Evolutionary conservation across 2,329 filamentous ascomycete genomes (phyloP), one percentile per base, ranked within the genome.

Genomic region (Mycosphaerelloides madeirae): DNA sequence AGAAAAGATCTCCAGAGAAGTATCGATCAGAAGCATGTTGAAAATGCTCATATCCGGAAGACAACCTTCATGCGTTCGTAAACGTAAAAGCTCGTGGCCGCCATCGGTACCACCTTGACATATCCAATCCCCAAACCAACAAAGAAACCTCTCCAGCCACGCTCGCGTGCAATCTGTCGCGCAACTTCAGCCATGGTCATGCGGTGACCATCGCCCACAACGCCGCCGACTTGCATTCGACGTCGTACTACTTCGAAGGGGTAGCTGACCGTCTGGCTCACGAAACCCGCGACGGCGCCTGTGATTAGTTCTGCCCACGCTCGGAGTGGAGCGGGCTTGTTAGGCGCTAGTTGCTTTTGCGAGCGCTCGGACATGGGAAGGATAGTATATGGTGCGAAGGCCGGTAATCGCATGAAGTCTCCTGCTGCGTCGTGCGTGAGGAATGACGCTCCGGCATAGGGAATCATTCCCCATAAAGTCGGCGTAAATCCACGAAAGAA

Each of bases 401-500:
- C 52, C 0, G 83, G 82, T 44, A 78, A 76, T 14, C 90, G 87
- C 57, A 98, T 77, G 36, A 93, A 61, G 65, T 98, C 93, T 49
- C 87, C 87, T 31, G 85, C 80, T 3, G 87, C 88, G 66, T 98
- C 93, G 69, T 98, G 93, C 0, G 88, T 95, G 31, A 98, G 77
- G 69, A 98, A 98, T 1, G 89, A 95, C 61, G 94, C 84, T 58
- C 93, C 93, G 1, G 93, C 93, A 62, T 98, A 98, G 0, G 93
- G 93, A 1, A 98, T 73, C 91, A 98, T 98, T 57, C 93, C 93
- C 48, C 94, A 75, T 4, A 98, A 68, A 0, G 93, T 97, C 0
- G 91, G 87, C 0, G 82, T 80, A 66, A 98, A 98, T 38, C 93
- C 93, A 38, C 93, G 82, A 68, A 96, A 98, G 66, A 98, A 98